Conservation (phyloP, 2,329 filamentous ascomycete species). For the Stemphylium lycopersici region DNA sequence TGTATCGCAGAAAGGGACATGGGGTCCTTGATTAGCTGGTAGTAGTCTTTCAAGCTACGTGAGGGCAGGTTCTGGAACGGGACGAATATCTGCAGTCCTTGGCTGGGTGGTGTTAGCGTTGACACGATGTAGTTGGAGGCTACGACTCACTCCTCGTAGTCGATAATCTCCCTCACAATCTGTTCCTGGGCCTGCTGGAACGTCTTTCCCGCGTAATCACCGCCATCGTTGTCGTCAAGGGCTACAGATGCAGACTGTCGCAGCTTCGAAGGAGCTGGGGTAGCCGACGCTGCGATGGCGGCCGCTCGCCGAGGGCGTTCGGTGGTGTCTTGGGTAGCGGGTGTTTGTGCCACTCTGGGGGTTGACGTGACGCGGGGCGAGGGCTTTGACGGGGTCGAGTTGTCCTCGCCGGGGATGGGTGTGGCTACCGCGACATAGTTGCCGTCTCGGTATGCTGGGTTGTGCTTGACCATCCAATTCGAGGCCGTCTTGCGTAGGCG, state of each 20-base stretch:
- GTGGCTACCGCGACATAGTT: constrained; percentile 74
- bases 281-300: constrained; percentile 28
- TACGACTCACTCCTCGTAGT: constrained; percentile 58
- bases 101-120: constrained; percentile 33
- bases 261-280: constrained; percentile 43
- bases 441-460: constrained; percentile 76
- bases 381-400: constrained; percentile 39
- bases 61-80: constrained; percentile 81
- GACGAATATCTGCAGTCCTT: constrained; percentile 71
- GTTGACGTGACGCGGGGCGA: constrained; percentile 37
- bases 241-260: constrained; percentile 38
- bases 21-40: constrained; percentile 80
- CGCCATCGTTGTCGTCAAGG: constrained; percentile 29
- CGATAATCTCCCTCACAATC: constrained; percentile 75
- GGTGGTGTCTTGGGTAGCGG: constrained; percentile 31
- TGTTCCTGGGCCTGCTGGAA: constrained; percentile 90
- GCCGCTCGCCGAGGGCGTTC: constrained; percentile 45
- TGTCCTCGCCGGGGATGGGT: constrained; percentile 67
- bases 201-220: constrained; percentile 60
- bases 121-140: not conserved
- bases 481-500: constrained; percentile 83
- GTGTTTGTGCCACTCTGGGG: constrained; percentile 28
- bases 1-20: constrained; percentile 78
- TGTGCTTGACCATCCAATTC: constrained; percentile 85
- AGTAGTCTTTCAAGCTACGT: constrained; percentile 81